These are phyloP conservation scores for Blastomyces emzantsi DNA, from an alignment of 2,329 filamentous ascomycete genomes.

Conservation along the genomic window DNA sequence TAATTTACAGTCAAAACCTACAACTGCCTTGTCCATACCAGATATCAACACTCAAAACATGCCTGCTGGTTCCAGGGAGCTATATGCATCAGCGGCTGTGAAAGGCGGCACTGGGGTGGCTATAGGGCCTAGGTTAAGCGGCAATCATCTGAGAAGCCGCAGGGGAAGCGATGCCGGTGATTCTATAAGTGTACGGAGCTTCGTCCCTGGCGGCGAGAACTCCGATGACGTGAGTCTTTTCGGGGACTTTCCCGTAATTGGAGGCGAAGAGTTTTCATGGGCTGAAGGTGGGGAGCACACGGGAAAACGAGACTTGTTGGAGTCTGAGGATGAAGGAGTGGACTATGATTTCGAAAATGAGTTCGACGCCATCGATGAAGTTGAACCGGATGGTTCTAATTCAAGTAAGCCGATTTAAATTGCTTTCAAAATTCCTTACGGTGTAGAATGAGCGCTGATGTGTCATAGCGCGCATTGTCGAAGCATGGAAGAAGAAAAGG, in stretches of 20 bases:
- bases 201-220: constrained; percentile 47
- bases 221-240: constrained; percentile 73
- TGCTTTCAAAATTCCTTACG: background rate
- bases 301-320: constrained; percentile 26
- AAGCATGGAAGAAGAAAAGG: constrained; percentile 78
- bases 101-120: constrained; percentile 24
- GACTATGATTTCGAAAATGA: constrained; percentile 64
- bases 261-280: constrained; percentile 15
- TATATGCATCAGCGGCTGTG: constrained; percentile 43
- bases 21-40: constrained; percentile 73
- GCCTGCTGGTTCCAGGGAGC: constrained; percentile 59
- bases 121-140: constrained; percentile 28
- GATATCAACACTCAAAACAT: constrained; percentile 71
- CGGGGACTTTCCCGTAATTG: constrained; percentile 53
- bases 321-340: constrained; percentile 40
- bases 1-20: constrained; percentile 54
- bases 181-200: constrained; percentile 43
- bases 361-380: constrained; percentile 62
- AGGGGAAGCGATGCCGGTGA: constrained; percentile 45
- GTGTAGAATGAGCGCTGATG: constrained; percentile 20
- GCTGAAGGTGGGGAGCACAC: constrained; percentile 19
- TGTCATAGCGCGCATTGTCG: constrained; percentile 48
- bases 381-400: constrained; percentile 45
- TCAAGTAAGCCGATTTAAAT: constrained; percentile 40
- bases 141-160: constrained; percentile 37